These are phyloP conservation scores for Schoenoplectus tabernaemontani DNA, from an alignment of 202 grass and related monocot species.

Conservation along the genomic window DNA sequence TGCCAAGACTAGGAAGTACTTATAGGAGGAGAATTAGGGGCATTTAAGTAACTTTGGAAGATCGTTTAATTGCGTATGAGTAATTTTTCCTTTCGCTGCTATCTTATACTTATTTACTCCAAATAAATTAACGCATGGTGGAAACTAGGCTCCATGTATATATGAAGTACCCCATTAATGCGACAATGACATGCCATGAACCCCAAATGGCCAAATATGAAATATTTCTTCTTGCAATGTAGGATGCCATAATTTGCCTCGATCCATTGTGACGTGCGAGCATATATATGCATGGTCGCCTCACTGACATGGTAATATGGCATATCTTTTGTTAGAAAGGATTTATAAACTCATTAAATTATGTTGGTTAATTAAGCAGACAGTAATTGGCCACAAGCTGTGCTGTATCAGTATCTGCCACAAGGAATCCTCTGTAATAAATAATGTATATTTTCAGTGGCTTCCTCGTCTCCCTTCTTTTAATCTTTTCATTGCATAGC, in stretches of 20 bases:
- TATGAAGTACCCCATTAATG: slow-evolving; percentile 7
- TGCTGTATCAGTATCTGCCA: background rate
- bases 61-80: background rate
- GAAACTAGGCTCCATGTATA: background rate
- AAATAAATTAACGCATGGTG: background rate
- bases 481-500: background rate
- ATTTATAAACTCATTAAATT: background rate
- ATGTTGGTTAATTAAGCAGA: background rate
- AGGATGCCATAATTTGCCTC: background rate
- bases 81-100: background rate
- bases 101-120: background rate
- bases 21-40: slow-evolving; percentile 31
- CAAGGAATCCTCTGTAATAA: background rate
- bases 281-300: background rate
- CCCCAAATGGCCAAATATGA: background rate
- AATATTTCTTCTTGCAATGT: background rate
- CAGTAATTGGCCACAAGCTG: background rate
- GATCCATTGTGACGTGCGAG: background rate
- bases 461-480: background rate
- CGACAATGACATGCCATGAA: slow-evolving; percentile 19
- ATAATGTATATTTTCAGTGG: background rate
- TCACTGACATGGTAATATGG: background rate
- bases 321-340: background rate
- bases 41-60: slow-evolving; percentile 15
- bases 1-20: slow-evolving; percentile 16